Evolutionary conservation across 768 basidiomycete genomes (phyloP).

Genomic region (Mycena capillaripes): DNA sequence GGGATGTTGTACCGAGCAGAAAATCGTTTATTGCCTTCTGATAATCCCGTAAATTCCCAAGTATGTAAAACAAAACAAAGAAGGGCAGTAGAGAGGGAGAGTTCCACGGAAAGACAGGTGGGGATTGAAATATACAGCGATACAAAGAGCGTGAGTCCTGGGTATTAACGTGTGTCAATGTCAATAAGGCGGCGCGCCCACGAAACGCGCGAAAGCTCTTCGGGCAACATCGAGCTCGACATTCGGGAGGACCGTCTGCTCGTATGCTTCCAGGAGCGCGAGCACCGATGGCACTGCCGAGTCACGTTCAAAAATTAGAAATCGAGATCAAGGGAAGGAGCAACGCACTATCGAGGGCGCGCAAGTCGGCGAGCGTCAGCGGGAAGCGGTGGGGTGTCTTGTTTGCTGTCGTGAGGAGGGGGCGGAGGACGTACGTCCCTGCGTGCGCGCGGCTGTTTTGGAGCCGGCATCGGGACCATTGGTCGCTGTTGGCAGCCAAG

Average conservation of each 20-base stretch:
- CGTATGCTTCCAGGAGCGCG: constrained; percentile 18
- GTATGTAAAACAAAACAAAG: no score
- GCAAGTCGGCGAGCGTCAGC: constrained; percentile 10
- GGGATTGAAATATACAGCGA: no score
- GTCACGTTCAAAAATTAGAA: not conserved
- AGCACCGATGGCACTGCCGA: constrained; percentile 19
- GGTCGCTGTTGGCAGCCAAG: constrained; percentile 5
- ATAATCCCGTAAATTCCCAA: no score
- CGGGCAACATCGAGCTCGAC: constrained; percentile 21
- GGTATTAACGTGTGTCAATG: no score
- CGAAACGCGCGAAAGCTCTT: constrained; percentile 17
- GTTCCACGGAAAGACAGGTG: no score
- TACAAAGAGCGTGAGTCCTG: no score
- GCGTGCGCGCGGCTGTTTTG: constrained; percentile 22
- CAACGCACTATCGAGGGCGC: constrained; percentile 21
- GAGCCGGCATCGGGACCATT: constrained; percentile 30
- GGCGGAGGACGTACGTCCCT: constrained; percentile 20
- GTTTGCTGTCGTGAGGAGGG: constrained; percentile 25
- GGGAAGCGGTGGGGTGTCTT: constrained; percentile 21
- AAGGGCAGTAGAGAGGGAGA: no score
- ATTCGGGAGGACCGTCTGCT: constrained; percentile 10
- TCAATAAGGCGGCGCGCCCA: constrained; percentile 27
- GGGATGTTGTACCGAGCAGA: no score
- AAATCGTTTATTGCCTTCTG: no score
- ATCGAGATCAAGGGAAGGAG: not conserved